These are phyloP conservation scores for Phytophthora tentaculata DNA, from an alignment of 352 stramenopile species.

Conservation along the genomic window DNA sequence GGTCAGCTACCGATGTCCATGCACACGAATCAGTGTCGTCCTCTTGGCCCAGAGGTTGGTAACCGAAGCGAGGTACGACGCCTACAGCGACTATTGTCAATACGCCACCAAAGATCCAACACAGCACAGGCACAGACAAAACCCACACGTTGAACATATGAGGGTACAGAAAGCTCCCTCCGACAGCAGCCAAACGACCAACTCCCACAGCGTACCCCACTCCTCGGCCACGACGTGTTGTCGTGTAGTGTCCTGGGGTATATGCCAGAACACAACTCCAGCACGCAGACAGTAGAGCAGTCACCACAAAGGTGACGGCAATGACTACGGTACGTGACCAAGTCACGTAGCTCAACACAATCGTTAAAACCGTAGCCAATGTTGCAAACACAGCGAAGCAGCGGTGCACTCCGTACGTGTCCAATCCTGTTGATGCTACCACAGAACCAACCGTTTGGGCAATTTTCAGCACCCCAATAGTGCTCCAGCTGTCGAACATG, in stretches of 20 bases:
- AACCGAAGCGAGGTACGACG: slow-evolving; percentile 20
- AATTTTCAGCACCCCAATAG: slow-evolving; percentile 21
- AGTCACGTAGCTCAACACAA: slow-evolving; percentile 31
- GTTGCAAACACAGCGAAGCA: slow-evolving; percentile 25
- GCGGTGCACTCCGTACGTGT: slow-evolving; percentile 20
- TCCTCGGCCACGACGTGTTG: slow-evolving; percentile 25
- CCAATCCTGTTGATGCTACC: slow-evolving; percentile 20
- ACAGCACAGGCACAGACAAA: slow-evolving; percentile 29
- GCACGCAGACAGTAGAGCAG: slow-evolving; percentile 30
- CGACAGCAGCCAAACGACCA: slow-evolving; percentile 31
- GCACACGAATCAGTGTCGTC: slow-evolving; percentile 1
- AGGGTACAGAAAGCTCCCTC: slow-evolving; percentile 34
- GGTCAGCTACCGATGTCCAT: slow-evolving; percentile 9
- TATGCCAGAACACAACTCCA: slow-evolving; percentile 37
- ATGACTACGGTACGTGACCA: slow-evolving; percentile 32
- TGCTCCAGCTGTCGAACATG: slow-evolving; percentile 38
- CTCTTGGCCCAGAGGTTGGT: slow-evolving; percentile 14
- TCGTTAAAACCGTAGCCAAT: slow-evolving; percentile 10
- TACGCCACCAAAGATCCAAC: slow-evolving; percentile 30
- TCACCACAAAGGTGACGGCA: slow-evolving; percentile 18
- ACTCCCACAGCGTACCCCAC: slow-evolving; percentile 36
- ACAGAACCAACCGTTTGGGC: slow-evolving; percentile 36
- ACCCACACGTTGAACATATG: slow-evolving; percentile 48
- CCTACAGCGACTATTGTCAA: slow-evolving; percentile 16
- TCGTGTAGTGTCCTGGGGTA: slow-evolving; percentile 21